Percentiles rank a stretch among this genome's conserved stretches.
phyloP scores from a whole-genome alignment of 2,329 filamentous ascomycete genomes.

The Colletotrichum lindemuthianum region DNA sequence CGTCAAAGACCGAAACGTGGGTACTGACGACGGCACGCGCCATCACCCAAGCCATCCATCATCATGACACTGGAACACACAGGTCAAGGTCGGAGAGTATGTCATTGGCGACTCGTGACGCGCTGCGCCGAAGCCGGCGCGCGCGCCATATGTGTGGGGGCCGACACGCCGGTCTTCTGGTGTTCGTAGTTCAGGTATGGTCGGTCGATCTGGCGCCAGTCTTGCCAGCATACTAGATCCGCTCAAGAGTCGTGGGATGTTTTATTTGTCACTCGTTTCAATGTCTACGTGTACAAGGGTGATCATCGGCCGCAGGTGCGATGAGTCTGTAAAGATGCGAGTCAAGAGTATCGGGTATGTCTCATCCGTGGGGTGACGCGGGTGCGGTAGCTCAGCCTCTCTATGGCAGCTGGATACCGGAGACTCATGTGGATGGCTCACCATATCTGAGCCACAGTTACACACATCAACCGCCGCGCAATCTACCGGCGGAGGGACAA shows the following conservation, averaged over 20 bases:
- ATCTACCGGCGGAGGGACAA: conserved; percentile 9
- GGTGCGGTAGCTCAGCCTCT: conserved; percentile 21
- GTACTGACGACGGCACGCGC: not conserved
- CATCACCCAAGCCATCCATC: conserved; percentile 5
- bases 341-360: not conserved
- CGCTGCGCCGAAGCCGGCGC: conserved; percentile 20
- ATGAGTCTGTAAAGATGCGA: conserved; percentile 13
- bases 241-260: not conserved
- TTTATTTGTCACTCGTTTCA: conserved; percentile 19
- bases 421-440: not conserved
- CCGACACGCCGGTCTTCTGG: too few relatives aligned
- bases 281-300: not conserved
- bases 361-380: conserved; percentile 21
- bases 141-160: conserved; percentile 10
- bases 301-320: conserved; percentile 1
- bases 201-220: conserved; percentile 29
- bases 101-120: conserved; percentile 4
- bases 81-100: not conserved
- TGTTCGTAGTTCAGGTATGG: not conserved
- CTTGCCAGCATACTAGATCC: not conserved
- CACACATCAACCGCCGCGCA: conserved; percentile 25
- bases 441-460: conserved; percentile 20
- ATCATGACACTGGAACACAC: conserved; percentile 20
- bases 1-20: not conserved
- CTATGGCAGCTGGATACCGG: conserved; percentile 7